These are phyloP conservation scores for Infundibulicybe gibba DNA, from an alignment of 768 basidiomycete species.

Conservation along the genomic window DNA sequence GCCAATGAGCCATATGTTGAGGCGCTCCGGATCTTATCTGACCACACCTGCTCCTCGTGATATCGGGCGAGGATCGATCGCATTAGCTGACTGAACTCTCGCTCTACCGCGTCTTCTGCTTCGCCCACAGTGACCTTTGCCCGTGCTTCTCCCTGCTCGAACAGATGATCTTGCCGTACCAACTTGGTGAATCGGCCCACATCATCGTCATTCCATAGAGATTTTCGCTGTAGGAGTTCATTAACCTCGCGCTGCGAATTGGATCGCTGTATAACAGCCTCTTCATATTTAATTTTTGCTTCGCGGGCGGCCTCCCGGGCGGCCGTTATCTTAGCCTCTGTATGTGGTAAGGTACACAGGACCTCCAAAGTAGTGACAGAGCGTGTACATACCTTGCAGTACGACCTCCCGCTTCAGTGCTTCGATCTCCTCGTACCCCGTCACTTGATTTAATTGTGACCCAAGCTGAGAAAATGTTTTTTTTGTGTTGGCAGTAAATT, in stretches of 20 bases:
- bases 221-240: conserved; percentile 91
- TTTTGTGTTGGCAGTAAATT: conserved; percentile 53
- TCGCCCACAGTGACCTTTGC: conserved; percentile 66
- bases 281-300: conserved; percentile 75
- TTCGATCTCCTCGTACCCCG: conserved; percentile 92
- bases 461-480: conserved; percentile 72
- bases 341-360: conserved; percentile 1
- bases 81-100: conserved; percentile 85
- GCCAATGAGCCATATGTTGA: conserved; percentile 91
- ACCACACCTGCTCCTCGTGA: conserved; percentile 99
- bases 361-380: conserved; percentile 6
- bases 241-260: conserved; percentile 94
- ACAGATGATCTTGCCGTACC: conserved; percentile 85
- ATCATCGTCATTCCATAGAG: conserved; percentile 87
- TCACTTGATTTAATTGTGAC: conserved; percentile 75
- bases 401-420: conserved; percentile 73
- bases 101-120: conserved; percentile 79
- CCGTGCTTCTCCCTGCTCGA: conserved; percentile 73
- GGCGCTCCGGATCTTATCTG: conserved; percentile 94
- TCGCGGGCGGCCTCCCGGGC: conserved; percentile 63
- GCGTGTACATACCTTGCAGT: conserved; percentile 63
- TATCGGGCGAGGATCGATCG: conserved; percentile 86
- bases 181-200: conserved; percentile 86
- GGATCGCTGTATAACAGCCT: conserved; percentile 76
- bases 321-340: conserved; percentile 72